Conservation (phyloP, 2,329 filamentous ascomycete species). For the Colletotrichum lindemuthianum region DNA sequence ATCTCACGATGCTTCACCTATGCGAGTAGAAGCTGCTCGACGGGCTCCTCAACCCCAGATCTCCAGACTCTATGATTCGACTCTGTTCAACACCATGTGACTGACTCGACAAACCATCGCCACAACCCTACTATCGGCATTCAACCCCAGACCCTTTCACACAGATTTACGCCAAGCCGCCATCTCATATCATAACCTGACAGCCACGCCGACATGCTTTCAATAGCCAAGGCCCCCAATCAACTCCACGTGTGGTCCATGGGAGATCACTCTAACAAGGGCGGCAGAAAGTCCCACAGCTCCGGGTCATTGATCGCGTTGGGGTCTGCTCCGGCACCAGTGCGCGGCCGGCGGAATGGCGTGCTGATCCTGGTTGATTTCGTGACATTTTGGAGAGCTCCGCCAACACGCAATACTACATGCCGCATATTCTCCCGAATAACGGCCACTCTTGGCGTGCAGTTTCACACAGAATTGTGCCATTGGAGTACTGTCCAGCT, state of each 20-base stretch:
- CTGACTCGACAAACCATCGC: not conserved
- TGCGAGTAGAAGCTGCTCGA: no score
- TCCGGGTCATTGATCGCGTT: not conserved
- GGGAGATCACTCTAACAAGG: not conserved
- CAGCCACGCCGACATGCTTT: no score
- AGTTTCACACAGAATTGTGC: no score
- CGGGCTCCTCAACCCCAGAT: no score
- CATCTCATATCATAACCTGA: not conserved
- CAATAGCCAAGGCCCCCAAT: not conserved
- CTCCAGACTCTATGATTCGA: no score
- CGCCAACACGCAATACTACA: no score
- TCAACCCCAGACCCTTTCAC: not conserved
- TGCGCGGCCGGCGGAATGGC: conserved; percentile 31
- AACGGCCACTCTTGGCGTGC: no score
- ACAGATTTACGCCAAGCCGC: not conserved
- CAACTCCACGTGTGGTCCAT: conserved; percentile 5
- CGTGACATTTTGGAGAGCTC: conserved; percentile 15
- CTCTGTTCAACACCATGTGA: no score
- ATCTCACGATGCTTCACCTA: no score
- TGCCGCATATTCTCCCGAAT: no score
- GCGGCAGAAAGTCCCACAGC: not conserved
- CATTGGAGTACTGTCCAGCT: not conserved
- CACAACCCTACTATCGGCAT: not conserved
- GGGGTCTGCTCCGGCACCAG: conserved; percentile 11
- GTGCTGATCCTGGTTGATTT: conserved; percentile 33